phyloP scores from a whole-genome alignment of 2,329 filamentous ascomycete species.

The Fusarium redolens region DNA sequence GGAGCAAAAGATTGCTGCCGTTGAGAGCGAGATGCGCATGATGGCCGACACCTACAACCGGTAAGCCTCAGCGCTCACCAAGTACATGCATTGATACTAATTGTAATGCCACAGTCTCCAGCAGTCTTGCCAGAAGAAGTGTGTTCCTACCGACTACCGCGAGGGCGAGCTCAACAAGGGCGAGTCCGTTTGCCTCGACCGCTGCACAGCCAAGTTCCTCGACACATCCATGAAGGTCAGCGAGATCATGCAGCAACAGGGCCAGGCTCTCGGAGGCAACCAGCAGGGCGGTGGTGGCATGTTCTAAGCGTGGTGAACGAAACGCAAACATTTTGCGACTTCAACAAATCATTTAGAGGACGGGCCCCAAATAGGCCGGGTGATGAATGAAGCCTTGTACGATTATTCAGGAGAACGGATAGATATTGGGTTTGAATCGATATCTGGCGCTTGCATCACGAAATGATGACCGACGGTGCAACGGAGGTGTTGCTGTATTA shows the following conservation, averaged over 20 bases:
- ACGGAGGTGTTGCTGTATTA: conserved; percentile 42
- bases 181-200: conserved; percentile 97
- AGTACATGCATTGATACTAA: not conserved
- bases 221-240: conserved; percentile 98
- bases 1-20: conserved; percentile 95
- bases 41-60: conserved; percentile 98
- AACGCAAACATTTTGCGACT: not conserved
- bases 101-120: conserved; percentile 70
- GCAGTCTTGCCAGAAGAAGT: conserved; percentile 92
- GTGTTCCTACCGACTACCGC: conserved; percentile 90
- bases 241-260: conserved; percentile 94
- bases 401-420: conserved; percentile 30
- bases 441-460: conserved; percentile 32
- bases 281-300: conserved; percentile 49
- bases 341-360: conserved; percentile 3
- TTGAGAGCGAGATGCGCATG: conserved; percentile 98
- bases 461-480: conserved; percentile 24
- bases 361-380: not conserved
- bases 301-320: conserved; percentile 39
- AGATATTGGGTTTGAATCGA: conserved; percentile 35
- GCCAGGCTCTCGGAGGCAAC: conserved; percentile 69
- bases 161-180: conserved; percentile 98
- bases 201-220: conserved; percentile 98
- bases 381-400: conserved; percentile 21
- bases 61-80: conserved; percentile 60